Percentiles rank a stretch among this genome's conserved stretches.
Evolutionary conservation across 305 asterid genomes (phyloP).

Genomic region (Vinca major): DNA sequence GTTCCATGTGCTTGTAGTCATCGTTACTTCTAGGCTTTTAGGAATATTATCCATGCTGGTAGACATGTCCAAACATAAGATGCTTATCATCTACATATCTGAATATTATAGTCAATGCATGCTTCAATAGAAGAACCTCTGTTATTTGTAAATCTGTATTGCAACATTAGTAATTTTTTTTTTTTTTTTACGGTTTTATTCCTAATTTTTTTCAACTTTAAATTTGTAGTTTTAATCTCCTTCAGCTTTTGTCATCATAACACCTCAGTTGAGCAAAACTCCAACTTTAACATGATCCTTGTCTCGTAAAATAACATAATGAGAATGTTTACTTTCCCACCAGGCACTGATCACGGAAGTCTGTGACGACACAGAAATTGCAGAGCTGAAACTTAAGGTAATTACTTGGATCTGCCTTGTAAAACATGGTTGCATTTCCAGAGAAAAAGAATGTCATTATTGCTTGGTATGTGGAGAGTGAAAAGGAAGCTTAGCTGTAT

Average conservation of each 20-base stretch:
- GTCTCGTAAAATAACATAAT: conserved; percentile 6
- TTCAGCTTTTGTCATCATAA: too few relatives aligned
- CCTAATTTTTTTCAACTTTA: not conserved
- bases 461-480: not conserved
- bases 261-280: not conserved
- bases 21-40: too few relatives aligned
- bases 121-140: not conserved
- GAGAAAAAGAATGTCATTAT: not conserved
- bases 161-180: not conserved
- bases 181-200: not conserved
- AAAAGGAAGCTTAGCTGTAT: not conserved
- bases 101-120: not conserved
- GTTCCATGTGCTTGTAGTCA: too few relatives aligned
- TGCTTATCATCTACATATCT: not conserved
- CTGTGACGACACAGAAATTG: conserved; percentile 67
- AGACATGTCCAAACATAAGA: not conserved
- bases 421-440: not conserved
- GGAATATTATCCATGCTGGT: not conserved
- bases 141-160: not conserved
- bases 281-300: not conserved
- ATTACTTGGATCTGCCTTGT: not conserved
- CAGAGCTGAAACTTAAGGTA: conserved; percentile 78
- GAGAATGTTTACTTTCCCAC: conserved; percentile 9
- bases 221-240: not conserved
- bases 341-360: conserved; percentile 62